phyloP scores from a whole-genome alignment of 306 rosid genomes.

The Rosa lucieae region DNA sequence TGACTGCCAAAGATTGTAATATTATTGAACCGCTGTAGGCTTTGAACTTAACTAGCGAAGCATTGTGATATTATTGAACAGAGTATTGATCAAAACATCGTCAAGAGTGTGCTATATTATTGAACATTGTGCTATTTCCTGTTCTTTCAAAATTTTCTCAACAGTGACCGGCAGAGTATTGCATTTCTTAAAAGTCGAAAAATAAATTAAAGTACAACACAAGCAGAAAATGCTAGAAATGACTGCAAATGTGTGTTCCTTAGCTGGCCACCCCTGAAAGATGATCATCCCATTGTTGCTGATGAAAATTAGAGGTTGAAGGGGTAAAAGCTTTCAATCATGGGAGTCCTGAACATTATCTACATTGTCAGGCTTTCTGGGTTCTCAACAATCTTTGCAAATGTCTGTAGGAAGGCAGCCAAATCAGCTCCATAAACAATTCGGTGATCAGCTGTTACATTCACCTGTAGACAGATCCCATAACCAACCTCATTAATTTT shows the following conservation, averaged over 20 bases:
- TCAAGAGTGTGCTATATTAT: background rate
- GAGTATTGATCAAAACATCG: constrained; percentile 10
- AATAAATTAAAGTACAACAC: constrained; percentile 26
- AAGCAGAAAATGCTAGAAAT: constrained; percentile 30
- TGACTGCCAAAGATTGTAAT: background rate
- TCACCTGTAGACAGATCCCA: constrained; percentile 62
- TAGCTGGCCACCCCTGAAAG: constrained; percentile 13
- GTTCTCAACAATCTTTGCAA: constrained; percentile 73
- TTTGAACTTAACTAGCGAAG: constrained; percentile 4
- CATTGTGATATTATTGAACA: constrained; percentile 10
- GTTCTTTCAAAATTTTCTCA: constrained; percentile 31
- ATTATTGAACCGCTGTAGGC: background rate
- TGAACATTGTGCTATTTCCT: constrained; percentile 13
- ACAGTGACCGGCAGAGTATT: constrained; percentile 20
- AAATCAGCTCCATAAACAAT: constrained; percentile 85
- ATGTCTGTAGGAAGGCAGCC: constrained; percentile 85
- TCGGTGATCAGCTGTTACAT: constrained; percentile 92
- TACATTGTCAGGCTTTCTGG: constrained; percentile 86
- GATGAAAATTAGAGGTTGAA: constrained; percentile 13
- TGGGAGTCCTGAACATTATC: constrained; percentile 33
- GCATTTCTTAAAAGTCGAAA: constrained; percentile 13
- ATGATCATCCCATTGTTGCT: constrained; percentile 19
- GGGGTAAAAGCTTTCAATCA: constrained; percentile 16
- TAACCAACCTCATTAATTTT: constrained; percentile 6
- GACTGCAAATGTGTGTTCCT: constrained; percentile 23